Base-by-base conservation (phyloP, 129 eudicot species). In the Escallonia rubra region DNA sequence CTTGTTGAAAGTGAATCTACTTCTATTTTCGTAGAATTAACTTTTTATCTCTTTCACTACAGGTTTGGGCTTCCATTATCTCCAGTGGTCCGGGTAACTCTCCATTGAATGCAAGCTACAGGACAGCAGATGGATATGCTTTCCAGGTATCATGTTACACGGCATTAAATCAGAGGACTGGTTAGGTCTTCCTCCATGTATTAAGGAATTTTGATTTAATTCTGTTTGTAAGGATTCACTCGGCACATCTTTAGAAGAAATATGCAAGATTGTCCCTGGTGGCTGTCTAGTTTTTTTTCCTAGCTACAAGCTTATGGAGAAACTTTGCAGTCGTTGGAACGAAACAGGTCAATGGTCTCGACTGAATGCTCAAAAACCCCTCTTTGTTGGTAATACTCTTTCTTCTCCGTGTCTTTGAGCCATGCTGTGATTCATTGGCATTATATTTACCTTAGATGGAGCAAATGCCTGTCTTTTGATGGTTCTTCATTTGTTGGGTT, bases 301-400 rank as follows among this genome's bases (percentile, higher is more conserved):
- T 38, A 93, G 96, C 65, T 93, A 93, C 77, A 93, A 93, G 76
- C 84, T 93, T 72, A 78, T 93, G 90, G 98, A 93, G 53, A 93
- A 89, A 76, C 71, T 93, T 39, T 72, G 92, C 76, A 76, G 59
- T 66, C 87, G 98, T 15, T 89, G 98, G 98, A 67, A 68, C 5
- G 86, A 78, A 84, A 93, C 98, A 51, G 98, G 98, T 72, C 96
- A 93, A 89, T 93, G 98, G 98, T 78, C 91, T 67, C 85, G 82
- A 41, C 55, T 93, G 64, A 93, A 89, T 82, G 92, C 92, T 59
- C 90, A 81, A 57, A 93, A 93, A 68, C 62, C 95, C 52, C 61
- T 89, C 66, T 93, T 80, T 77, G 83, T 82, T 78, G 98, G 98
- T 93, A 84, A 83, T 90, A 14, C 4, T 54, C 59, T 56, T 38